Base-by-base conservation (phyloP, 768 basidiomycete species). In the Rhodotorula kratochvilovae region DNA sequence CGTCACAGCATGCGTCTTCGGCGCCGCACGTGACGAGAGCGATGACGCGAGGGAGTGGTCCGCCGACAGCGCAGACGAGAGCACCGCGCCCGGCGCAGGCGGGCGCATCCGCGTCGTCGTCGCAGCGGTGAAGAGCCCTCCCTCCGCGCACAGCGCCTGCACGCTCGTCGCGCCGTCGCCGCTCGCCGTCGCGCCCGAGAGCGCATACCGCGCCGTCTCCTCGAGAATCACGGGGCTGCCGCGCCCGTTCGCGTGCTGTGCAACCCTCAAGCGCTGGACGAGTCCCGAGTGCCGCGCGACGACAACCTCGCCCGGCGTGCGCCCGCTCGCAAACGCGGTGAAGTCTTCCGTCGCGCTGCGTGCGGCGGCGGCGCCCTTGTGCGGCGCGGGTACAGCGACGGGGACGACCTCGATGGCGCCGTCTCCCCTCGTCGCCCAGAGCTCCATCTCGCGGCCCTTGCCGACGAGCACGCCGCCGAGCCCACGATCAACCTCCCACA, bases 181-280 rank as follows among this genome's bases (percentile, higher is more conserved):
- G 17, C 3, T 7, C 13, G 29, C 42, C 5, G 8, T 23, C n/a
- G 55, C 59, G 8, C 42, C 39, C 57, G 48, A 10, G 10, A 43
- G 0, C 25, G 39, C n/a, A 31, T 71, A 71, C 36, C 65, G 43
- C 25, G 70, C 60, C n/a, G 25, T n/a, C 46, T 71, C 70, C 55
- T 43, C 46, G 6, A 71, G 55, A 3, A 62, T 60, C 54, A 66
- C n/a, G 17, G 54, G 33, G 23, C 29, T 1, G 3, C 58, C 60
- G 23, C 25, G 39, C 57, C 29, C 3, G 55, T 31, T 10, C 19
- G 15, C 17, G 10, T 45, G 45, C 31, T 48, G 13, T 8, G 35
- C 55, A 35, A 70, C 60, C 16, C 27, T 5, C 12, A 66, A 39
- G 0, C 61, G 31, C 42, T 62, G 61, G 19, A 71, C 46, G 8